Evolutionary conservation across 805 yeast genomes (phyloP).

Genomic region (Nakazawaea ernobii): DNA sequence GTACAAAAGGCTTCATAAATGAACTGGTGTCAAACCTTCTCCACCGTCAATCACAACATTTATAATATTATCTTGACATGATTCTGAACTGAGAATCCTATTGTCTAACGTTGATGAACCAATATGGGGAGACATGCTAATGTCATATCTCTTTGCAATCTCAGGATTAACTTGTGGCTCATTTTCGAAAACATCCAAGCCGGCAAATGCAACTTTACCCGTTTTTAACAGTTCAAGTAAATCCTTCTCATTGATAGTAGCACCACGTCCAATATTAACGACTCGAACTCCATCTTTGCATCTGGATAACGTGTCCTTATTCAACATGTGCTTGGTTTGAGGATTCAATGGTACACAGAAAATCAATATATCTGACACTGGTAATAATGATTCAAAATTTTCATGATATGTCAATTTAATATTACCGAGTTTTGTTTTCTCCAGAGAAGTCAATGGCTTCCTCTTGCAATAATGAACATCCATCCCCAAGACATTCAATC

Average conservation of each 20-base stretch:
- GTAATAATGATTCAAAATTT: constrained; percentile 27
- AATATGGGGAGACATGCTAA: constrained; percentile 53
- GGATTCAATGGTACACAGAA: constrained; percentile 54
- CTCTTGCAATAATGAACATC: constrained; percentile 50
- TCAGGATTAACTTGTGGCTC: constrained; percentile 40
- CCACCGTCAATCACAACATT: constrained; percentile 31
- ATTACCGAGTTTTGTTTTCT: constrained; percentile 12
- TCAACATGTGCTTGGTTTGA: constrained; percentile 43
- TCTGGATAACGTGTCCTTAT: constrained; percentile 30
- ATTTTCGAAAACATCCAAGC: constrained; percentile 52
- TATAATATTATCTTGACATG: constrained; percentile 38
- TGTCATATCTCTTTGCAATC: constrained; percentile 29
- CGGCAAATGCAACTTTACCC: constrained; percentile 49
- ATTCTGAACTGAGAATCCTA: constrained; percentile 37
- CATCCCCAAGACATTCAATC: constrained; percentile 50
- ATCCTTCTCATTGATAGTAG: constrained; percentile 43
- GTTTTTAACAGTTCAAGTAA: constrained; percentile 34
- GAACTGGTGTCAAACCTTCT: constrained; percentile 28
- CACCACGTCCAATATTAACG: constrained; percentile 58
- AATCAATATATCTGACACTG: constrained; percentile 43
- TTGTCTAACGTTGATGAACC: constrained; percentile 51
- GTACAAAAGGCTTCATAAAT: constrained; percentile 14
- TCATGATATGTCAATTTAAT: constrained; percentile 32
- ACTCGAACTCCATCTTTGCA: constrained; percentile 35
- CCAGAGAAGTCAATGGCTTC: constrained; percentile 25